Conservation (phyloP, 2,329 filamentous ascomycete species). For the Aspergillus sp. region DNA sequence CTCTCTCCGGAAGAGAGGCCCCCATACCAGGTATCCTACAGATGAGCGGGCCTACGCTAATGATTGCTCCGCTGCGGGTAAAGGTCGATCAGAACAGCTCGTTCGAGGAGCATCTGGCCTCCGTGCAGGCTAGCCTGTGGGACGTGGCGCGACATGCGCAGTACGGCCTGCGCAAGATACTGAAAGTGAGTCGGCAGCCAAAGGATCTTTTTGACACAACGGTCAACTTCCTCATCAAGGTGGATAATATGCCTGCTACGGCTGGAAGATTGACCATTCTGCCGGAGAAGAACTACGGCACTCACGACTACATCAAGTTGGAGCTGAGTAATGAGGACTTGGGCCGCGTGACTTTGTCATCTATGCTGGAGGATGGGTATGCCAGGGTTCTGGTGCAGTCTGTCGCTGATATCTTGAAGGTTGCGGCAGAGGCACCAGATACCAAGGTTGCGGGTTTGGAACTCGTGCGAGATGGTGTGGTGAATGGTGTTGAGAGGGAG, state of each 20-base stretch:
- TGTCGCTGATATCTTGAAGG: not conserved
- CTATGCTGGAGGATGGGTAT: not conserved
- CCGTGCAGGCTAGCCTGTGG: not conserved
- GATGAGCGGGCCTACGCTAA: not conserved
- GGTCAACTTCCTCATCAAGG: slow-evolving; percentile 8
- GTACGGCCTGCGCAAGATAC: slow-evolving; percentile 1
- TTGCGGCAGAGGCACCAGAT: not conserved
- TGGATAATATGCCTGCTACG: not conserved
- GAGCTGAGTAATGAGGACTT: not conserved
- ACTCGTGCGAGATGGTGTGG: not conserved
- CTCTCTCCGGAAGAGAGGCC: slow-evolving; percentile 7
- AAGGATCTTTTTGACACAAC: slow-evolving; percentile 7
- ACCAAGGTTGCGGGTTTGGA: not conserved
- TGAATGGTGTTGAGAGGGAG: not conserved
- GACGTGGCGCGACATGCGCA: not conserved
- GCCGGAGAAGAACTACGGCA: not conserved
- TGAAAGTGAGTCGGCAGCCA: not conserved
- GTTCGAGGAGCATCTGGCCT: not conserved
- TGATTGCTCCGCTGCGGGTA: not conserved
- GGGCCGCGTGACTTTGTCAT: not conserved
- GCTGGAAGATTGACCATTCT: not conserved
- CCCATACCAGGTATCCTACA: not conserved
- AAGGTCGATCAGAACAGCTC: not conserved
- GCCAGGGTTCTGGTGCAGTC: not conserved
- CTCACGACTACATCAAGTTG: not conserved